These are phyloP conservation scores for Daphne laureola DNA, from an alignment of 441 rosid genomes.

Conservation along the genomic window DNA sequence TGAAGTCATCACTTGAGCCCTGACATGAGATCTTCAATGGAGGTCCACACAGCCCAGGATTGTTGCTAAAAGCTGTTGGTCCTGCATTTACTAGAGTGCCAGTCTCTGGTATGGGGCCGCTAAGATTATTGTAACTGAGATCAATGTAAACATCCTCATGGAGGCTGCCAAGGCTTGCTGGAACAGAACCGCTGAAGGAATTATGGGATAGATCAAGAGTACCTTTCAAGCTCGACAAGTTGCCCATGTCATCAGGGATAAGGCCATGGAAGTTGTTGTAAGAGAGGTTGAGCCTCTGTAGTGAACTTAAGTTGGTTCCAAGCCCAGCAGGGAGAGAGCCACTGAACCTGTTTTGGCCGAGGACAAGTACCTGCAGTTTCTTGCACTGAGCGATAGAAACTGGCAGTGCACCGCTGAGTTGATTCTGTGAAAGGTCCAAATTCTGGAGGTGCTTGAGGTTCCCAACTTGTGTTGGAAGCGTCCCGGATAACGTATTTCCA, in stretches of 20 bases:
- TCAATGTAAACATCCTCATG: slow-evolving; percentile 36
- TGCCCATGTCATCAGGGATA: slow-evolving; percentile 38
- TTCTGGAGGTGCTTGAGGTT: slow-evolving; percentile 24
- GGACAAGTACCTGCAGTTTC: slow-evolving; percentile 26
- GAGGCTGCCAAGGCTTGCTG: slow-evolving; percentile 39
- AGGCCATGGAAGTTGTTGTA: slow-evolving; percentile 30
- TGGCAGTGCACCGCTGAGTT: slow-evolving; percentile 30
- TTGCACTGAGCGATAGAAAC: slow-evolving; percentile 28
- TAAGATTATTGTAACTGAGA: slow-evolving; percentile 51
- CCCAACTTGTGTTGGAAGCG: slow-evolving; percentile 37
- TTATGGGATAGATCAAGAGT: slow-evolving; percentile 54
- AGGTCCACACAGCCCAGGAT: slow-evolving; percentile 42
- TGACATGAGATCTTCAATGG: slow-evolving; percentile 34
- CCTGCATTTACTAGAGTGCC: slow-evolving; percentile 29
- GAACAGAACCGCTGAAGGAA: slow-evolving; percentile 39
- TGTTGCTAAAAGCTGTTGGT: slow-evolving; percentile 49
- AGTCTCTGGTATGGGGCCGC: slow-evolving; percentile 34
- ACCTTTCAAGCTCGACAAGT: slow-evolving; percentile 30
- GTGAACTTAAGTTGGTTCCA: slow-evolving; percentile 23
- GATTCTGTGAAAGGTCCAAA: slow-evolving; percentile 37
- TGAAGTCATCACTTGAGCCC: slow-evolving; percentile 14
- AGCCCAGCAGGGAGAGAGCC: slow-evolving; percentile 34
- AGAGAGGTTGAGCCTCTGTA: slow-evolving; percentile 33
- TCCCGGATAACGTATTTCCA: slow-evolving; percentile 40
- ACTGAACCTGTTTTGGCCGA: slow-evolving; percentile 32